These are phyloP conservation scores for Prillingera fragicola DNA, from an alignment of 1,284 basidiomycete species.

Conservation along the genomic window DNA sequence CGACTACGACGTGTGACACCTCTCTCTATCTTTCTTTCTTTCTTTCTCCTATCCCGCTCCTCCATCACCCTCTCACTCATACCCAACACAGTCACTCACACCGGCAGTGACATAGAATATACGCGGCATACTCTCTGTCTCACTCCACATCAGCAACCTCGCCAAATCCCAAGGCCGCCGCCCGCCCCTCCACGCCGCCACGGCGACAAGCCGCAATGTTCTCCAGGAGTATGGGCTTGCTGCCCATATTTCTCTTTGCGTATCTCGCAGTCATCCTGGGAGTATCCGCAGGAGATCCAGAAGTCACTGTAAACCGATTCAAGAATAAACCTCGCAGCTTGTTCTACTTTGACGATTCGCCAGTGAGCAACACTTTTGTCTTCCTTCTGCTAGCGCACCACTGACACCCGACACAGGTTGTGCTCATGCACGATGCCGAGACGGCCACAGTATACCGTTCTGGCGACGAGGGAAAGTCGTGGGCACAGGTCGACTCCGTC, in stretches of 20 bases:
- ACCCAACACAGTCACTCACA: no score
- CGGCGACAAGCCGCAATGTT: neutral
- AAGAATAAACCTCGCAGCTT: constrained; percentile 71
- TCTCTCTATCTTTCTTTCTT: neutral
- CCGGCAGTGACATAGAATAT: neutral
- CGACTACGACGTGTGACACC: neutral
- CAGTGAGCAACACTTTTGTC: constrained; percentile 56
- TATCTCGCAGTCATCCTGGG: constrained; percentile 9
- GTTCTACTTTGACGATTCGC: constrained; percentile 88
- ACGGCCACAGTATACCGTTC: constrained; percentile 70
- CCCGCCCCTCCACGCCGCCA: neutral
- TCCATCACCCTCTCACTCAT: neutral
- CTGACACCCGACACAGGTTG: constrained; percentile 56
- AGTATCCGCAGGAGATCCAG: constrained; percentile 38
- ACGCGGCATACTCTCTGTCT: neutral
- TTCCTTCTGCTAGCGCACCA: neutral
- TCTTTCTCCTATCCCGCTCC: neutral
- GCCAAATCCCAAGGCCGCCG: neutral
- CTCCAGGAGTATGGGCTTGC: neutral
- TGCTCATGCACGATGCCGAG: constrained; percentile 73
- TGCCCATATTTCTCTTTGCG: neutral
- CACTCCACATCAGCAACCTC: neutral
- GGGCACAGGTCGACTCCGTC: constrained; percentile 62
- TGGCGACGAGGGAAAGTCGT: constrained; percentile 81
- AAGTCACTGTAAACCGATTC: constrained; percentile 49